These are phyloP conservation scores for Thalassiosira profunda DNA, from an alignment of 108 stramenopile genomes.

Conservation along the genomic window DNA sequence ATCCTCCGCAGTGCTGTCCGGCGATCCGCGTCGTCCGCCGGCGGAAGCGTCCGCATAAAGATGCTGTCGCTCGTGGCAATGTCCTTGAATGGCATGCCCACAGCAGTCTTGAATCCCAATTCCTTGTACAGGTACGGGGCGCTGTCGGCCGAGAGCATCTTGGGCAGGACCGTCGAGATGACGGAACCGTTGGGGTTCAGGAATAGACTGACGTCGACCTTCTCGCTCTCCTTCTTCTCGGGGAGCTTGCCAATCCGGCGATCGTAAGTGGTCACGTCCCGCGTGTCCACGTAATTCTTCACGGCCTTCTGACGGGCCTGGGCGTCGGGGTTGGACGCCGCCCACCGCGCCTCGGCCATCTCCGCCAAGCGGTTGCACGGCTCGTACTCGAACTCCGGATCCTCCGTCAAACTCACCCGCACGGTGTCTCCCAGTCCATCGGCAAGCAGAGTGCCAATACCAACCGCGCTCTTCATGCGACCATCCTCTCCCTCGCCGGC, in stretches of 20 bases:
- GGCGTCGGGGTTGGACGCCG: slow-evolving; percentile 66
- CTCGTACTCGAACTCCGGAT: slow-evolving; percentile 96
- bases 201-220: slow-evolving; percentile 86
- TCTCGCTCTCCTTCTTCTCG: slow-evolving; percentile 77
- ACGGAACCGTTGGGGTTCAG: slow-evolving; percentile 93
- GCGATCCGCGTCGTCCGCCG: slow-evolving; percentile 71
- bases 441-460: slow-evolving; percentile 95
- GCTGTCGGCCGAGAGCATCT: slow-evolving; percentile 81
- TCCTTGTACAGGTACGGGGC: slow-evolving; percentile 88
- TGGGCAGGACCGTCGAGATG: slow-evolving; percentile 70
- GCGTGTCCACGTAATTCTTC: slow-evolving; percentile 79
- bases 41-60: slow-evolving; percentile 79
- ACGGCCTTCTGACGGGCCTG: slow-evolving; percentile 71
- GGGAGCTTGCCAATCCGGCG: slow-evolving; percentile 79
- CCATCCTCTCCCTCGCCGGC: slow-evolving; percentile 99
- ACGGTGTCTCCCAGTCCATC: slow-evolving; percentile 98
- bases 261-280: slow-evolving; percentile 81
- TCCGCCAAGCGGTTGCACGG: slow-evolving; percentile 93
- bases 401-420: slow-evolving; percentile 96
- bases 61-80: slow-evolving; percentile 94
- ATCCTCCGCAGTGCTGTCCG: slow-evolving; percentile 89
- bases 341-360: slow-evolving; percentile 78
- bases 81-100: slow-evolving; percentile 98
- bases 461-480: slow-evolving; percentile 97
- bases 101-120: slow-evolving; percentile 95